Percentiles rank a stretch among this genome's conserved stretches.
These are phyloP conservation scores for slime mould (Dictyostelium discoideum) DNA, from an alignment of 78 protist genomes.

Conservation along the genomic window dicty_2.7 NC_007090.3:3899001-3899500, in stretches of 20 bases:
- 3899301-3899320: background rate
- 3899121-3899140: background rate
- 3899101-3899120: background rate
- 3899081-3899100: slow-evolving; percentile 15
- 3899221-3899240: slow-evolving; percentile 16
- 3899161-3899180: slow-evolving; percentile 11
- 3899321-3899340: background rate
- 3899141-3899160: slow-evolving; percentile 47
- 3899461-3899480: too few species aligned
- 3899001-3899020: too few species aligned
- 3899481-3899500: too few species aligned
- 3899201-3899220: background rate
- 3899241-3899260: slow-evolving; percentile 27
- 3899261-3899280: background rate
- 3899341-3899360: background rate
- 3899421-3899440: too few species aligned
- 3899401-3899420: too few species aligned
- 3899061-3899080: slow-evolving; percentile 62
- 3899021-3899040: too few species aligned
- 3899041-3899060: slow-evolving; percentile 1
- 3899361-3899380: too few species aligned
- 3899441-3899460: too few species aligned
- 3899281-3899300: background rate
- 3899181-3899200: background rate
- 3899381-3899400: too few species aligned